A percentile compares a stretch with the other conserved stretches of the same genome.
phyloP scores from a whole-genome alignment of 306 rosid species.

The Ziziphus jujuba region DNA sequence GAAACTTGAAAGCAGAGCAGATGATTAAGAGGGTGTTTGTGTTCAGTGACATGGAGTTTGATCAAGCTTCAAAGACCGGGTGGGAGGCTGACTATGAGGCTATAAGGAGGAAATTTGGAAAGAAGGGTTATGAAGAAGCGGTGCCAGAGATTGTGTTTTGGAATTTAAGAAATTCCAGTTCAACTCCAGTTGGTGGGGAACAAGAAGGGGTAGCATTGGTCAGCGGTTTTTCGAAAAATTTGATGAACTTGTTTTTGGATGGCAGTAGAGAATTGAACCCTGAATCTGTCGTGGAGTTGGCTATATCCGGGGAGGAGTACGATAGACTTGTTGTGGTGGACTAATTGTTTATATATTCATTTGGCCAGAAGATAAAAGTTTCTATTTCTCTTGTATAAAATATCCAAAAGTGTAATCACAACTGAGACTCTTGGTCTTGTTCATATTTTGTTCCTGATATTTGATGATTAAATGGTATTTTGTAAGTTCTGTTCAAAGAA shows the following conservation, averaged over 20 bases:
- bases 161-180: conserved; percentile 57
- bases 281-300: conserved; percentile 34
- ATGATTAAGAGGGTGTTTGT: conserved; percentile 66
- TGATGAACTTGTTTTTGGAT: conserved; percentile 55
- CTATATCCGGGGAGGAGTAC: conserved; percentile 47
- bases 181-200: conserved; percentile 46
- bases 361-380: too few relatives aligned
- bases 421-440: too few relatives aligned
- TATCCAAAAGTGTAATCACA: too few relatives aligned
- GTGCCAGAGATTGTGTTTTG: conserved; percentile 76
- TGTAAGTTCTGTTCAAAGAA: too few relatives aligned
- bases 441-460: too few relatives aligned
- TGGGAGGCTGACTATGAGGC: conserved; percentile 79
- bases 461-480: too few relatives aligned
- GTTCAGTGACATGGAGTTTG: conserved; percentile 82
- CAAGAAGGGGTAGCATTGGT: conserved; percentile 69
- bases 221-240: conserved; percentile 75
- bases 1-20: conserved; percentile 47
- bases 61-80: conserved; percentile 31
- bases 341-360: conserved; percentile 1
- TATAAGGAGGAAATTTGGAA: conserved; percentile 43
- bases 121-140: conserved; percentile 47
- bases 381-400: too few relatives aligned
- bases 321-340: conserved; percentile 42
- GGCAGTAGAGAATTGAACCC: conserved; percentile 46